These are phyloP conservation scores for Moniliophthora roreri DNA, from an alignment of 1,284 basidiomycete genomes.

Conservation along the genomic window DNA sequence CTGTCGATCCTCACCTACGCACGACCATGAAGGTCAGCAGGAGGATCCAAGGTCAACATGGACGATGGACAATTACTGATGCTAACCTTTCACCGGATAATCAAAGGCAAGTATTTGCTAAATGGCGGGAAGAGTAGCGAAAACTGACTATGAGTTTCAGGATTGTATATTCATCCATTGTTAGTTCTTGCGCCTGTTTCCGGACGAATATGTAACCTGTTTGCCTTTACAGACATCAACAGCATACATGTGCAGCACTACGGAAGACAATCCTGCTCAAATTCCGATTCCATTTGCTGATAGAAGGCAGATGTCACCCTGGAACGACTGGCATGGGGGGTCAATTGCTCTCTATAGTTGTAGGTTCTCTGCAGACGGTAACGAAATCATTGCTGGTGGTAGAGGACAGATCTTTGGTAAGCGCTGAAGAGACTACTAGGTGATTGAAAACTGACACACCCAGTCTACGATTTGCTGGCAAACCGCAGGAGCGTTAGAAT, in stretches of 20 bases:
- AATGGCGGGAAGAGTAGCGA: not conserved
- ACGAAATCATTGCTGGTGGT: slow-evolving; percentile 83
- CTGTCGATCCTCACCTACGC: slow-evolving; percentile 41
- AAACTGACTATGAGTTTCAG: slow-evolving; percentile 36
- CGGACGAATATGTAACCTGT: not conserved
- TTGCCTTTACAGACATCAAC: slow-evolving; percentile 47
- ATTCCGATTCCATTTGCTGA: slow-evolving; percentile 74
- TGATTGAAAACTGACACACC: not conserved
- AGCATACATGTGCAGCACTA: slow-evolving; percentile 85
- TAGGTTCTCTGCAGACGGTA: slow-evolving; percentile 93
- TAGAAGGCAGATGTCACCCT: slow-evolving; percentile 28
- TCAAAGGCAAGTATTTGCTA: slow-evolving; percentile 63
- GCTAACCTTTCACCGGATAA: slow-evolving; percentile 92
- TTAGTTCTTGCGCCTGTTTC: slow-evolving; percentile 30
- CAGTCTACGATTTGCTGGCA: slow-evolving; percentile 90
- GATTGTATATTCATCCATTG: slow-evolving; percentile 92
- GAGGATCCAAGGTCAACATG: slow-evolving; percentile 73
- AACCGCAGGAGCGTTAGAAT: slow-evolving; percentile 83
- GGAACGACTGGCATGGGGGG: slow-evolving; percentile 39
- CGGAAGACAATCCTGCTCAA: slow-evolving; percentile 70
- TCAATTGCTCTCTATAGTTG: slow-evolving; percentile 68
- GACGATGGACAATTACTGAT: slow-evolving; percentile 93
- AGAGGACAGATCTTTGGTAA: slow-evolving; percentile 77
- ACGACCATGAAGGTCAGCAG: slow-evolving; percentile 79
- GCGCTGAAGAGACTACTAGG: slow-evolving; percentile 18